These are phyloP conservation scores for Suillus cothurnatus DNA, from an alignment of 768 basidiomycete genomes.

Conservation along the genomic window DNA sequence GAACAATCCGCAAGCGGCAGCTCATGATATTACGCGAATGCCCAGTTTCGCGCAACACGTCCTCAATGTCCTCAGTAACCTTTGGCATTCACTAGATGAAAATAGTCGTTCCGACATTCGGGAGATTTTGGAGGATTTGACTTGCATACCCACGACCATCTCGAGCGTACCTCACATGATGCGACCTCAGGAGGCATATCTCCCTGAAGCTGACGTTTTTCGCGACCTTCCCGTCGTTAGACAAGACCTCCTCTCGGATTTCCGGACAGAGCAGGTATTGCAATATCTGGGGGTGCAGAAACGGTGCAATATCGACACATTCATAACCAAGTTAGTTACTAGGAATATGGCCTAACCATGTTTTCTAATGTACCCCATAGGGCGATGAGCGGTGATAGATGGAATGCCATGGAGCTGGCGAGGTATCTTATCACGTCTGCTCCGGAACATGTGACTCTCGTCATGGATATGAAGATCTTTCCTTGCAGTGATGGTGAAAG, in stretches of 20 bases:
- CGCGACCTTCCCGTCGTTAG: constrained; percentile 74
- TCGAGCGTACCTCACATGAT: constrained; percentile 10
- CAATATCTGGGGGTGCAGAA: constrained; percentile 2
- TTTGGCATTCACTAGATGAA: background rate
- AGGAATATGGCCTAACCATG: background rate
- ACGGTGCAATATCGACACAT: background rate
- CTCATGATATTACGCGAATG: constrained; percentile 61
- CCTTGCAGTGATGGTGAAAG: background rate
- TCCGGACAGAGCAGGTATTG: background rate
- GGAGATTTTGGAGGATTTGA: constrained; percentile 43
- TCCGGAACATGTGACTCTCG: background rate
- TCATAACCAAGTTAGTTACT: background rate
- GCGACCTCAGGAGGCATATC: constrained; percentile 71
- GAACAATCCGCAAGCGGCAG: constrained; percentile 41
- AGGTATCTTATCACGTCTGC: background rate
- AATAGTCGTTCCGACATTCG: background rate
- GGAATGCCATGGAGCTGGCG: background rate
- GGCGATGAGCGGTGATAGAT: background rate
- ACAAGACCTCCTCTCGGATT: constrained; percentile 18
- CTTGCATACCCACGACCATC: constrained; percentile 70
- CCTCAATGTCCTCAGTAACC: constrained; percentile 36
- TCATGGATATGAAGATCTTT: background rate
- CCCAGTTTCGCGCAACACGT: constrained; percentile 80
- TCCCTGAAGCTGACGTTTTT: constrained; percentile 82
- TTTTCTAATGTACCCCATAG: background rate